Conservation (phyloP, 164 flowering plant species). For the Amborella trichopoda region DNA sequence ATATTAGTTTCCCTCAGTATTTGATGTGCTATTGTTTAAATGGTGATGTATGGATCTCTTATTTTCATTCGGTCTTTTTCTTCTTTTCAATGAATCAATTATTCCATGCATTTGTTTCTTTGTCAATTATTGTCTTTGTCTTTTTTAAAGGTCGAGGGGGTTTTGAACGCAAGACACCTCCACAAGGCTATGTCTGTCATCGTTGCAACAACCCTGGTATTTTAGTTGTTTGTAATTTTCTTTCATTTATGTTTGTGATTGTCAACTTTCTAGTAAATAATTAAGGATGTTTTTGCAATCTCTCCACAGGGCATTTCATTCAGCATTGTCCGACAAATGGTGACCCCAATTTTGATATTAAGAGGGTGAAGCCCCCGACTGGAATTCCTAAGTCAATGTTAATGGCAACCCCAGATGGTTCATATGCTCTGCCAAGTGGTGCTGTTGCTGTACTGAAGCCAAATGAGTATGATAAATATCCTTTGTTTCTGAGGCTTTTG, state of each 20-base stretch:
- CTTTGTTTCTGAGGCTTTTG: neutral
- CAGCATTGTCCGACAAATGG: slow-evolving; percentile 99
- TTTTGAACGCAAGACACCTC: slow-evolving; percentile 76
- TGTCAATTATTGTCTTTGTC: neutral
- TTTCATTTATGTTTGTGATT: no score
- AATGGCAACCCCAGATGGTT: slow-evolving; percentile 81
- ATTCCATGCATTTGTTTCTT: neutral
- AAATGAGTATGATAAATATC: slow-evolving; percentile 59
- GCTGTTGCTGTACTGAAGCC: slow-evolving; percentile 79
- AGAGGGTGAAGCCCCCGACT: slow-evolving; percentile 82
- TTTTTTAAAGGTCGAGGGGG: slow-evolving; percentile 33
- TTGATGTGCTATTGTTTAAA: no score
- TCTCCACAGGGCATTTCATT: slow-evolving; percentile 76
- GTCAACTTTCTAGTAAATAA: no score
- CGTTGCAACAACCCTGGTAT: slow-evolving; percentile 94
- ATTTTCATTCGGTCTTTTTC: neutral
- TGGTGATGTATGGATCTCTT: no score
- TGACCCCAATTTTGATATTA: slow-evolving; percentile 80
- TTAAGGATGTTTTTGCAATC: no score
- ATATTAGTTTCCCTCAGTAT: no score
- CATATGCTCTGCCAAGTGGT: slow-evolving; percentile 96
- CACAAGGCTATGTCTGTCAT: slow-evolving; percentile 82
- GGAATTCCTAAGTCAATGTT: slow-evolving; percentile 98
- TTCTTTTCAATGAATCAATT: neutral
- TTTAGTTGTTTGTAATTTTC: slow-evolving; percentile 1